phyloP scores from a whole-genome alignment of 257 asterid genomes.

The Gentiana dahurica region DNA sequence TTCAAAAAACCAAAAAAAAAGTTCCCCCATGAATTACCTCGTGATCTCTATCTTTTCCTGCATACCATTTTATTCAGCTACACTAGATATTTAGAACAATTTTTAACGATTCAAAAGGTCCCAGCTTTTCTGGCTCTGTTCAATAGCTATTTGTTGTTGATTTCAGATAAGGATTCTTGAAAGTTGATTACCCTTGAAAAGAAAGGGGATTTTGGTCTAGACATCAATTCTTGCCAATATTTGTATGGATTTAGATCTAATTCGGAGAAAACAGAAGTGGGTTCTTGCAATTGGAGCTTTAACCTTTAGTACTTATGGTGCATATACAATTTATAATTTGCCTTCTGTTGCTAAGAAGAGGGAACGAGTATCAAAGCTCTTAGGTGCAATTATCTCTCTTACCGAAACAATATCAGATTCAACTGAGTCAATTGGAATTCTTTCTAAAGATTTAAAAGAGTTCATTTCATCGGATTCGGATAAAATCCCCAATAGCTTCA shows the following conservation, averaged over 20 bases:
- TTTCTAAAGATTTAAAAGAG: slow-evolving; percentile 50
- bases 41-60: not conserved
- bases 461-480: slow-evolving; percentile 51
- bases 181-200: not conserved
- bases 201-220: not conserved
- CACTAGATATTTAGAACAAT: too few relatives aligned
- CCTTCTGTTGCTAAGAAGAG: slow-evolving; percentile 51
- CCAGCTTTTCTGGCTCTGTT: not conserved
- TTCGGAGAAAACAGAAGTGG: slow-evolving; percentile 34
- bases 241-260: slow-evolving; percentile 30
- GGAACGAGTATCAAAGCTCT: slow-evolving; percentile 28
- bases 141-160: not conserved
- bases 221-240: not conserved
- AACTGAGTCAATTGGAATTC: slow-evolving; percentile 43
- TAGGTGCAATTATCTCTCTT: slow-evolving; percentile 28
- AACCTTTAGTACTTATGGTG: slow-evolving; percentile 46
- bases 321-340: slow-evolving; percentile 31
- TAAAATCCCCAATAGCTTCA: slow-evolving; percentile 57
- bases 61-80: too few relatives aligned
- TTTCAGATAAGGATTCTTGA: not conserved
- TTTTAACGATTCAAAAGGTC: too few relatives aligned
- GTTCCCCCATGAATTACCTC: slow-evolving; percentile 4
- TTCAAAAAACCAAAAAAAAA: slow-evolving; percentile 1
- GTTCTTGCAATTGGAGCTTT: slow-evolving; percentile 36
- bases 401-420: slow-evolving; percentile 58